Evolutionary conservation across 306 rosid genomes (phyloP).

Genomic region (Quercus cerris): DNA sequence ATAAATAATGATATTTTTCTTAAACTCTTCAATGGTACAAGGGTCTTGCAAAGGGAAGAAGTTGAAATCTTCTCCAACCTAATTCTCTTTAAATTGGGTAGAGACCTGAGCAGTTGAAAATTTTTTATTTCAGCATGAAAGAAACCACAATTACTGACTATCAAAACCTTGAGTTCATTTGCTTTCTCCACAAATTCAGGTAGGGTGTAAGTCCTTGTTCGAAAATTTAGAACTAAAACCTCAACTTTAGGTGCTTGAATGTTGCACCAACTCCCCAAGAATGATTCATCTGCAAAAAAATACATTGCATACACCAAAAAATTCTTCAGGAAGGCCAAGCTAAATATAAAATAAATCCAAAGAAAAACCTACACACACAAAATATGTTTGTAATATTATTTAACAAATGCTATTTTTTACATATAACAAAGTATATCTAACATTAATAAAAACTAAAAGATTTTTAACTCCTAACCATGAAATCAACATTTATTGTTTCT

Average conservation of each 20-base stretch:
- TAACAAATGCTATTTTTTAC: too few relatives aligned
- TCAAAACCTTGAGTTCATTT: slow-evolving; percentile 27
- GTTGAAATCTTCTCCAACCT: slow-evolving; percentile 25
- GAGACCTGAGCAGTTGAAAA: slow-evolving; percentile 2
- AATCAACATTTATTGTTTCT: too few relatives aligned
- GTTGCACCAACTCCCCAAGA: slow-evolving; percentile 18
- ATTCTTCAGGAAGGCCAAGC: too few relatives aligned
- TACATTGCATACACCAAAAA: not conserved
- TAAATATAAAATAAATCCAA: too few relatives aligned
- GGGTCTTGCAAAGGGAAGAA: slow-evolving; percentile 10
- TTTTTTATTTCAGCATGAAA: slow-evolving; percentile 7
- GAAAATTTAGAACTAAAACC: slow-evolving; percentile 34
- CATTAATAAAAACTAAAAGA: too few relatives aligned
- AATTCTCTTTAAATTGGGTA: slow-evolving; percentile 25
- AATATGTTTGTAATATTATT: too few relatives aligned
- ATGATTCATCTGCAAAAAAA: slow-evolving; percentile 30
- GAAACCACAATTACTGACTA: slow-evolving; percentile 27
- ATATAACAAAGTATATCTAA: too few relatives aligned
- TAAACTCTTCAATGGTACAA: slow-evolving; percentile 12
- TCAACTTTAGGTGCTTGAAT: slow-evolving; percentile 23
- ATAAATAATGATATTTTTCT: slow-evolving; percentile 30
- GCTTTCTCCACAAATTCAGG: slow-evolving; percentile 18
- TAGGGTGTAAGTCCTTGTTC: slow-evolving; percentile 8
- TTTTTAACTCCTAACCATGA: too few relatives aligned
- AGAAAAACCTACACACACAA: too few relatives aligned